Conservation (phyloP, 2,329 filamentous ascomycete genomes). For the Peltaster fructicola region DNA sequence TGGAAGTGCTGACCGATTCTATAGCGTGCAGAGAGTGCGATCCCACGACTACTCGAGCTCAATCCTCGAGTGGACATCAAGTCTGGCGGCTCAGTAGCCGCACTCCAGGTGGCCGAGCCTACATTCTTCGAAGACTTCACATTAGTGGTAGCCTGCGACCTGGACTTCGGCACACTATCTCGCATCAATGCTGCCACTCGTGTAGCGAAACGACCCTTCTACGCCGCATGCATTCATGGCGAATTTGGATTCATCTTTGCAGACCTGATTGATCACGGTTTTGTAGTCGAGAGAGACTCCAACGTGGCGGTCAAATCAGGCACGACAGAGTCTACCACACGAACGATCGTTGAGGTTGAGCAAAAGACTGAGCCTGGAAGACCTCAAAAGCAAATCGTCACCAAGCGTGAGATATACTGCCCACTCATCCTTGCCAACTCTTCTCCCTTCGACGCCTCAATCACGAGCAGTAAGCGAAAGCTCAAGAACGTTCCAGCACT, state of each 20-base stretch:
- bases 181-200: conserved; percentile 77
- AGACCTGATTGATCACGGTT: conserved; percentile 80
- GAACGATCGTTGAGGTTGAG: conserved; percentile 53
- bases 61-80: conserved; percentile 74
- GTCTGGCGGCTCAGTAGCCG: conserved; percentile 27
- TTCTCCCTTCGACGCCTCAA: conserved; percentile 51
- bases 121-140: conserved; percentile 67
- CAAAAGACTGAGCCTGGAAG: conserved; percentile 46
- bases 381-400: conserved; percentile 68
- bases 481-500: conserved; percentile 62
- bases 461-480: conserved; percentile 49
- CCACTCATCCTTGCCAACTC: conserved; percentile 74
- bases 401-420: conserved; percentile 79
- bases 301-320: conserved; percentile 41
- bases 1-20: conserved; percentile 6
- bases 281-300: conserved; percentile 68
- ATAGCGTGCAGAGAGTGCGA: conserved; percentile 65
- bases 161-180: conserved; percentile 55
- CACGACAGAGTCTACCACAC: conserved; percentile 59
- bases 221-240: conserved; percentile 72
- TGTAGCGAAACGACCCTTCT: conserved; percentile 63
- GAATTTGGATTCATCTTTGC: conserved; percentile 92
- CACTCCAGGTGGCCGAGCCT: conserved; percentile 51
- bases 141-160: conserved; percentile 76
- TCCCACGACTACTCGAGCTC: conserved; percentile 60